These are phyloP conservation scores for Heterobasidion parviporum DNA, from an alignment of 1,284 basidiomycete genomes.

Conservation along the genomic window DNA sequence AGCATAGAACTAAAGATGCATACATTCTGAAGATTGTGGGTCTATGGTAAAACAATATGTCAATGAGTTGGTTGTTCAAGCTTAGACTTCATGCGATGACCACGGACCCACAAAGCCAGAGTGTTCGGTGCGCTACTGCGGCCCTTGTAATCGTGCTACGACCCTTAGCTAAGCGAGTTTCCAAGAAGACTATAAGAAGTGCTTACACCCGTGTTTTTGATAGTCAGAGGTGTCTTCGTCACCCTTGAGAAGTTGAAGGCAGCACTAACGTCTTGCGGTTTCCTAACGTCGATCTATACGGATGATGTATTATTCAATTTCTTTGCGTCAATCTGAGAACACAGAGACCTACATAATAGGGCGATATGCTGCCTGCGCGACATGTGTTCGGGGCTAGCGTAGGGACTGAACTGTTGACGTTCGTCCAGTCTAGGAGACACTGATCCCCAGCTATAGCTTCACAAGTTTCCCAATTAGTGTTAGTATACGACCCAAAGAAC, in stretches of 20 bases:
- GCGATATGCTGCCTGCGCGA: constrained; percentile 29
- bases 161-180: background rate
- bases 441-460: constrained; percentile 23
- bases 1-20: background rate
- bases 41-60: background rate
- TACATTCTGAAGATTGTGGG: constrained; percentile 5
- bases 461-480: constrained; percentile 28
- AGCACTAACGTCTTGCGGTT: constrained; percentile 28
- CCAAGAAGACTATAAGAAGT: background rate
- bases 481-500: background rate
- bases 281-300: constrained; percentile 33
- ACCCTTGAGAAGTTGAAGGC: constrained; percentile 32
- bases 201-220: constrained; percentile 43
- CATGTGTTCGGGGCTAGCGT: constrained; percentile 23
- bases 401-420: constrained; percentile 17
- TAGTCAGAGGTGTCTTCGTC: constrained; percentile 31
- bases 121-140: constrained; percentile 11
- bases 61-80: background rate
- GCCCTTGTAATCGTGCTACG: constrained; percentile 14
- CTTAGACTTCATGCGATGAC: background rate
- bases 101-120: constrained; percentile 10
- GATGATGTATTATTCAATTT: background rate
- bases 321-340: background rate
- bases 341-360: constrained; percentile 23
- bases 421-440: constrained; percentile 24